These are phyloP conservation scores for Trichoderma gracile DNA, from an alignment of 2,329 filamentous ascomycete species.

Conservation along the genomic window DNA sequence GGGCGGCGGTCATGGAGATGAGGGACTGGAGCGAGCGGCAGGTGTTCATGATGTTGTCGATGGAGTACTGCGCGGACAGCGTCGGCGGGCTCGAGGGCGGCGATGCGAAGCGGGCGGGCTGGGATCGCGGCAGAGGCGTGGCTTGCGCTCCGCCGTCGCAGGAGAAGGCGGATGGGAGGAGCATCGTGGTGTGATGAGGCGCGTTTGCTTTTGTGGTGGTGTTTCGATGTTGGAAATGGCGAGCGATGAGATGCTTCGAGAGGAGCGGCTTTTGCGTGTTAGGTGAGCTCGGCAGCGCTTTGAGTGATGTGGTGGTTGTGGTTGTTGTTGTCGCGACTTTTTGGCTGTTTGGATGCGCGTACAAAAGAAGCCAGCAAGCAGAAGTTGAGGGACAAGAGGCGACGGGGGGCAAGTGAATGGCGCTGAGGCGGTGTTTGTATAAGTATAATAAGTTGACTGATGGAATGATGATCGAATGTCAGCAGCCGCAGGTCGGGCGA, in stretches of 20 bases:
- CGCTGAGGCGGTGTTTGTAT: neutral
- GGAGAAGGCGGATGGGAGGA: conserved; percentile 59
- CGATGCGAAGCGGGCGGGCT: conserved; percentile 55
- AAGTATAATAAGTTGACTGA: neutral
- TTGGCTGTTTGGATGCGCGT: neutral
- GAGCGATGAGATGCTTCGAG: neutral
- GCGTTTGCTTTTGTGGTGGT: neutral
- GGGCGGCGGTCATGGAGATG: conserved; percentile 37
- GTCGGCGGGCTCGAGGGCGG: conserved; percentile 59
- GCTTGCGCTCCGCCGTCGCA: conserved; percentile 55
- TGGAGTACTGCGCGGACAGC: conserved; percentile 46
- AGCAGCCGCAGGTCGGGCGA: neutral
- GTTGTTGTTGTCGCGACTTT: conserved; percentile 1
- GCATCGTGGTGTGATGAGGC: conserved; percentile 45
- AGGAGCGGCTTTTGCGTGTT: neutral
- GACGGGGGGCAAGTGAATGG: conserved; percentile 10
- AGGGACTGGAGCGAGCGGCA: conserved; percentile 64
- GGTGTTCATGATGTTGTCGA: conserved; percentile 59
- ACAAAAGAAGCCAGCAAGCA: neutral
- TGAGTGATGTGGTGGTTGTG: neutral
- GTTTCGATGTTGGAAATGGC: neutral
- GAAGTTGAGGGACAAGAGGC: neutral
- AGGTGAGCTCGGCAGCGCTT: neutral
- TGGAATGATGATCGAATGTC: neutral
- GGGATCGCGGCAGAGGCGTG: conserved; percentile 29